Percentiles rank a stretch among this genome's conserved stretches.
phyloP scores from a whole-genome alignment of 2,329 filamentous ascomycete species.

The Fusarium albidum region DNA sequence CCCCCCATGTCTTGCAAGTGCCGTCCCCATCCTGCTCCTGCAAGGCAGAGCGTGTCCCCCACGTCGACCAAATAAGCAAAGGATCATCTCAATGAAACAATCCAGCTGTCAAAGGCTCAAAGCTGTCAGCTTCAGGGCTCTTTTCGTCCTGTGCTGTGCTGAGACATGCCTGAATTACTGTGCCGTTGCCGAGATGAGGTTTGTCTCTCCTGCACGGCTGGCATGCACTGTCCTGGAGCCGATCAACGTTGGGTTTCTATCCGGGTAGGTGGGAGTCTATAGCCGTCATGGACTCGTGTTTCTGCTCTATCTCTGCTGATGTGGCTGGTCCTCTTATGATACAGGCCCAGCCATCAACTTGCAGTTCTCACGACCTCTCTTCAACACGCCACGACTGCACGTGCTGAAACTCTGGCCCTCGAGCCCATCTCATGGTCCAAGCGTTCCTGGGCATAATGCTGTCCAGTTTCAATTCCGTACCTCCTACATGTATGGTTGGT shows the following conservation, averaged over 20 bases:
- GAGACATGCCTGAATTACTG: slow-evolving; percentile 3
- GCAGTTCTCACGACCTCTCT: too few species aligned
- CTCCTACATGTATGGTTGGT: not conserved
- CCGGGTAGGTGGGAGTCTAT: not conserved
- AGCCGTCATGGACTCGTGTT: not conserved
- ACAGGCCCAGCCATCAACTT: too few species aligned
- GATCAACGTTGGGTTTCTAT: slow-evolving; percentile 2
- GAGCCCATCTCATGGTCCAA: too few species aligned
- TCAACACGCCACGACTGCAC: too few species aligned
- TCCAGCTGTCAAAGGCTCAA: slow-evolving; percentile 17
- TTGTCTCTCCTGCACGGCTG: slow-evolving; percentile 7
- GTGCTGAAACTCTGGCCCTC: too few species aligned
- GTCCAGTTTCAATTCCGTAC: not conserved
- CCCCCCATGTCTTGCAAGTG: slow-evolving; percentile 13
- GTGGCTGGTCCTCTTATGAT: not conserved
- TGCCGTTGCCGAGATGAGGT: slow-evolving; percentile 7
- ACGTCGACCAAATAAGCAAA: slow-evolving; percentile 10
- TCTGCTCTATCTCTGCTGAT: not conserved
- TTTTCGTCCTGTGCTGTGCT: slow-evolving; percentile 1
- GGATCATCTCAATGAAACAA: slow-evolving; percentile 29
- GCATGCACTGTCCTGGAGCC: slow-evolving; percentile 9
- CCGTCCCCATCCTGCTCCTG: slow-evolving; percentile 3
- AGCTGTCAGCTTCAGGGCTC: slow-evolving; percentile 1
- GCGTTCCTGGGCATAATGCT: not conserved
- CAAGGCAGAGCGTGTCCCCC: slow-evolving; percentile 11